Base-by-base conservation (phyloP, 2,329 filamentous ascomycete species). In the Pseudogymnoascus sp. region DNA sequence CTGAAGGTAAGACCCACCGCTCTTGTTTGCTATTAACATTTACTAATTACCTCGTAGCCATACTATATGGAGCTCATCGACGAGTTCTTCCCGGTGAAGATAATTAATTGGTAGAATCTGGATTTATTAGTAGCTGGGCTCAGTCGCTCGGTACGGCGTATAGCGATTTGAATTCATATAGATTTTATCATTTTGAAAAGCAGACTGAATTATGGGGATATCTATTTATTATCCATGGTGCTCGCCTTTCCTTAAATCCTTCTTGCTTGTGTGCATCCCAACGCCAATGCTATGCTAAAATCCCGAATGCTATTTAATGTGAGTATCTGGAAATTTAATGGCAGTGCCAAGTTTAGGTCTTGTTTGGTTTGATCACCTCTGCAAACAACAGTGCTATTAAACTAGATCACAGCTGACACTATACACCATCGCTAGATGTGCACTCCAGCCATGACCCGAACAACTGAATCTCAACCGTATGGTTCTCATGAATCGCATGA, bases 61-160 rank as follows among this genome's bases (percentile, higher is more conserved):
- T 91, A 91, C 76, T 91, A 91, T 73, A 71, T 88, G 67, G 87
- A 87, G 65, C 80, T 91, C 62, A 90, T 92, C 67, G 82, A 91
- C 67, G 88, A 90, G 75, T 91, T 83, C 76, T 90, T 90, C 73
- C 86, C 86, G 33, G 79, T 83, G 64, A 85, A 83, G 78, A 80
- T 88, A 62, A 79, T 92, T 70, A 83, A 80, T 77, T 91, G 89
- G 89, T 91, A 79, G 63, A 57, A 15, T n/a, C 59, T 38, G 33
- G 59, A 65, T 50, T 62, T 23, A 21, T 23, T 23, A 23, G 11
- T 23, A 47, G 42, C 42, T 47, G 19, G 19, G 42, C 19, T 47
- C 19, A 23, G 11, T 47, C 19, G 40, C 17, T 11, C 6, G 11
- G 40, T 19, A 23, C 11, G 15, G 42, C 42, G 19, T 47, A 23